A percentile compares a stretch with the other conserved stretches of the same genome.
Evolutionary conservation across 2,329 filamentous ascomycete genomes (phyloP).

Genomic region (Talaromyces atroroseus): DNA sequence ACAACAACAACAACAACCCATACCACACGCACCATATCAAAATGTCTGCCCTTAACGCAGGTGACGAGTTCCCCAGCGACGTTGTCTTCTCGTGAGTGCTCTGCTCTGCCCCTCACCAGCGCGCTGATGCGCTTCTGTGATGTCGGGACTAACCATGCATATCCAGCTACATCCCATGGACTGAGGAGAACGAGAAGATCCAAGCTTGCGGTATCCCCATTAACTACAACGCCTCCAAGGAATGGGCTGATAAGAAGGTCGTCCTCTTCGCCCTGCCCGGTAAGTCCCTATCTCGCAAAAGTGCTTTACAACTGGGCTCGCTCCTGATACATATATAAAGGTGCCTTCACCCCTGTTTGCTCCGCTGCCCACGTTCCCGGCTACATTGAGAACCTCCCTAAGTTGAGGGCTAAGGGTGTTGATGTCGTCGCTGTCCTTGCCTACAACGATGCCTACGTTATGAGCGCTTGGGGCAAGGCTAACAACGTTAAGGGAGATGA

Average conservation of each 20-base stretch:
- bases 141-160: constrained; percentile 2
- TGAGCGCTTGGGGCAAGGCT: constrained; percentile 86
- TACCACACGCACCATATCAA: constrained; percentile 17
- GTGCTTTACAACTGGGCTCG: not conserved
- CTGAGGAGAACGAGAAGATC: constrained; percentile 62
- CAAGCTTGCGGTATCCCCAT: constrained; percentile 72
- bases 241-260: constrained; percentile 67
- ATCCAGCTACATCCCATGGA: constrained; percentile 69
- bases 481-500: constrained; percentile 69
- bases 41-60: constrained; percentile 68
- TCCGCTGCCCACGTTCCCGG: constrained; percentile 73
- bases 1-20: not conserved
- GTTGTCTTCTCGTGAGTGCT: constrained; percentile 66
- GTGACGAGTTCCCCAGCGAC: constrained; percentile 75
- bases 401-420: constrained; percentile 73
- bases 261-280: constrained; percentile 67
- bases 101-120: not conserved
- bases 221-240: constrained; percentile 73
- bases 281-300: constrained; percentile 19
- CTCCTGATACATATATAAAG: constrained; percentile 24
- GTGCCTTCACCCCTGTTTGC: constrained; percentile 84
- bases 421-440: constrained; percentile 77
- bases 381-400: constrained; percentile 66
- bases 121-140: not conserved
- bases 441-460: constrained; percentile 80